Evolutionary conservation across 2,329 filamentous ascomycete species (phyloP).

Genomic region (Diaporthe citriasiana): DNA sequence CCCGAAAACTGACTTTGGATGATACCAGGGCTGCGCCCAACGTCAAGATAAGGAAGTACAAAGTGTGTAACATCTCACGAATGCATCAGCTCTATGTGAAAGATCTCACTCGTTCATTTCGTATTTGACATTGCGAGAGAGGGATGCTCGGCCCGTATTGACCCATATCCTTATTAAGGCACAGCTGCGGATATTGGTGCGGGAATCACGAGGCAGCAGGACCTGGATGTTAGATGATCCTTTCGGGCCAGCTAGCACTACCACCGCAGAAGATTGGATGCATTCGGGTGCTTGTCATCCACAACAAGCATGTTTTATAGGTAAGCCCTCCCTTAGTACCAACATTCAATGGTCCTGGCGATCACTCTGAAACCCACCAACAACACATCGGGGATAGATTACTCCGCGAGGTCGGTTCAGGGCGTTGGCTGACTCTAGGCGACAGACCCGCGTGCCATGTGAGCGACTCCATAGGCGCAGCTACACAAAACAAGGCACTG

Average conservation of each 20-base stretch:
- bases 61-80: no score
- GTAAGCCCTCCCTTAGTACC: background rate
- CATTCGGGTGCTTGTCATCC: background rate
- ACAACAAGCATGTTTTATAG: background rate
- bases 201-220: background rate
- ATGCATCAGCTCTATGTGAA: no score
- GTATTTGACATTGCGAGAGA: background rate
- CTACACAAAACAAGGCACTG: background rate
- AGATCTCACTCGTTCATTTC: no score
- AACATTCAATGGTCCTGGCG: background rate
- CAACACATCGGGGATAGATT: background rate
- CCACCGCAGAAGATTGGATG: background rate
- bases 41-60: no score
- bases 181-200: background rate
- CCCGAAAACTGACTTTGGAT: no score
- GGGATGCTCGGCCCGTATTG: background rate
- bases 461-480: background rate
- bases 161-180: background rate
- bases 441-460: slow-evolving; percentile 8
- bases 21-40: no score
- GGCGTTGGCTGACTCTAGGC: background rate
- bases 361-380: slow-evolving; percentile 2
- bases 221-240: background rate
- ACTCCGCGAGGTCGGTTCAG: background rate
- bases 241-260: background rate